phyloP scores from a whole-genome alignment of 2,329 filamentous ascomycete genomes.

The Botrytis pseudocinerea region DNA sequence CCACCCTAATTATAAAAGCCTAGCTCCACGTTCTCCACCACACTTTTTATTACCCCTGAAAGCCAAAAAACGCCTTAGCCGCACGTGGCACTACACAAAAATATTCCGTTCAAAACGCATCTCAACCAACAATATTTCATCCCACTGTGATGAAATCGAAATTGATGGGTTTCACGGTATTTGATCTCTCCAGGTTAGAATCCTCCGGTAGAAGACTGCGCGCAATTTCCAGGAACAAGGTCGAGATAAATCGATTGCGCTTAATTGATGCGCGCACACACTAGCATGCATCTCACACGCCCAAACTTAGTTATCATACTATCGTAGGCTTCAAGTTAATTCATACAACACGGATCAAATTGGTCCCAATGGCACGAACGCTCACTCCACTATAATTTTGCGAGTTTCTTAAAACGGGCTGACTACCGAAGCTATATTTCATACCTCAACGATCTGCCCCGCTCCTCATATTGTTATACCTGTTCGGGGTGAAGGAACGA shows the following conservation, averaged over 20 bases:
- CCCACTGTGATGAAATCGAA: constrained; percentile 1
- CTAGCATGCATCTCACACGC: neutral
- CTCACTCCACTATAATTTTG: neutral
- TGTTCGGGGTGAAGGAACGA: neutral
- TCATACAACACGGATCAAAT: neutral
- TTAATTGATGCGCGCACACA: neutral
- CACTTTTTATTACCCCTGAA: neutral
- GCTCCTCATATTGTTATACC: neutral
- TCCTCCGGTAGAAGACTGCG: neutral
- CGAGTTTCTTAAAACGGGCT: neutral
- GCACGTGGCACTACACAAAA: neutral
- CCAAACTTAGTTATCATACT: neutral
- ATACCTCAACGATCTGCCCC: neutral
- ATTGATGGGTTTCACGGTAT: neutral
- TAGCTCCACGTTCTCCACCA: neutral
- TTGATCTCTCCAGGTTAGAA: neutral
- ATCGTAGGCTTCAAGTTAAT: neutral
- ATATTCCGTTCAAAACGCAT: neutral
- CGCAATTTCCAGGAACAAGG: constrained; percentile 1
- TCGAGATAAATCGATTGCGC: neutral
- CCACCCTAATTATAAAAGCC: neutral
- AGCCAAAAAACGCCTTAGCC: neutral
- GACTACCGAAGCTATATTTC: neutral
- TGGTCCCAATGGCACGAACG: neutral
- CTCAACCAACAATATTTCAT: neutral